Base-by-base conservation (phyloP, 129 eudicot genomes). In the Kitagawia praeruptora region DNA sequence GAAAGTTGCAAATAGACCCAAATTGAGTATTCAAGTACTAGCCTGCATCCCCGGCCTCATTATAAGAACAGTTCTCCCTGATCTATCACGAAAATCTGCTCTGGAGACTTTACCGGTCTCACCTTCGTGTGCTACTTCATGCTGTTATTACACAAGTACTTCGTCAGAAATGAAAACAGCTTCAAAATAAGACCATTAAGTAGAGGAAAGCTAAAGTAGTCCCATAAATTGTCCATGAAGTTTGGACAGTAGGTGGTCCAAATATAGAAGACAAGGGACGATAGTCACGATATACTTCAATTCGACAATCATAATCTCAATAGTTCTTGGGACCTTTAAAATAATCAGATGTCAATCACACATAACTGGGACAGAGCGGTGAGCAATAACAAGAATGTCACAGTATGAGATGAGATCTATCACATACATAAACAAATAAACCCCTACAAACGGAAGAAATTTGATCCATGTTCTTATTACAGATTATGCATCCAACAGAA, bases 41-140 rank as follows among this genome's bases (percentile, higher is more conserved):
- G 72, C 98, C 98, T 91, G 98, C 85, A 86, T 85, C 75, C 97
- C 98, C 38, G 97, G 98, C 90, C 96, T 93, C 86, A 93, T 82
- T 63, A 93, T 87, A 75, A 93, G 88, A 79, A 93, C 98, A 81
- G 86, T 74, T 83, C 98, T 88, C 40, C 96, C 96, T 54, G 77
- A 37, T 78, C 96, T 86, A 74, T 93, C 98, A 80, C 67, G 91
- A 78, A 93, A 93, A 76, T 87, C 87, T 38, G 98, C 97, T 69
- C 85, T 83, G 71, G 92, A 93, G 16, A 91, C 88, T 85, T 89
- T 89, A 54, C 98, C 98, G 4, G 95, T 91, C 80, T 91, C 97
- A 61, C 97, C 96, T 87, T 91, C 97, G 56, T 86, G 87, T 49
- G 97, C 97, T 45, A 91, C 97, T 83, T 93, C 96, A 85, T 84